Evolutionary conservation across 106 monocot species (phyloP).

Genomic region (Vanilla planifolia): DNA sequence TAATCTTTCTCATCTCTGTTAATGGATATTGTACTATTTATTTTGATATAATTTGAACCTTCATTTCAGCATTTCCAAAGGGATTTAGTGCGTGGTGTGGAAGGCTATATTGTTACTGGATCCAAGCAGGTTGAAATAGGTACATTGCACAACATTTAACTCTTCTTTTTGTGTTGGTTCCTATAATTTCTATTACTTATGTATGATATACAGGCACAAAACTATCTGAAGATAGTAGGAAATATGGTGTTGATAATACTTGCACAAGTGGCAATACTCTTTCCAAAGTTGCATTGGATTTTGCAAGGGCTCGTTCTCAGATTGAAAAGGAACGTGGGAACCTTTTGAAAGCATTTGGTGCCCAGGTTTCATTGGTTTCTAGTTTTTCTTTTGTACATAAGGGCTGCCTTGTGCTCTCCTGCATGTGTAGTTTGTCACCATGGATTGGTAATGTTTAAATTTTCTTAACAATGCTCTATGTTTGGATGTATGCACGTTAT

Average conservation of each 20-base stretch:
- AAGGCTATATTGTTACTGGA: conserved; percentile 93
- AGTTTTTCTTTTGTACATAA: not conserved
- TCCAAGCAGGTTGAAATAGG: conserved; percentile 99
- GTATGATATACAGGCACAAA: conserved; percentile 48
- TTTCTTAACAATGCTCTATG: too few relatives aligned
- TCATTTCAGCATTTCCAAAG: conserved; percentile 93
- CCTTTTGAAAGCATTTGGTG: conserved; percentile 78
- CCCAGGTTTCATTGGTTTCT: conserved; percentile 49
- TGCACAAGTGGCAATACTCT: conserved; percentile 85
- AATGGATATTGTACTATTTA: not conserved
- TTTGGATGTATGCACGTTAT: too few relatives aligned
- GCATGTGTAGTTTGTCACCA: too few relatives aligned
- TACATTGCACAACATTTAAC: conserved; percentile 7
- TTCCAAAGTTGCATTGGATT: conserved; percentile 72
- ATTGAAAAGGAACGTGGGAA: conserved; percentile 97
- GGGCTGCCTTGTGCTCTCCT: too few relatives aligned
- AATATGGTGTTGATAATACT: conserved; percentile 96
- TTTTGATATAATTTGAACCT: conserved; percentile 1
- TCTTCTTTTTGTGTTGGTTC: not conserved
- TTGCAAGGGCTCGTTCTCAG: conserved; percentile 63
- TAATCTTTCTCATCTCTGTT: not conserved
- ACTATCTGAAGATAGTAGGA: conserved; percentile 88
- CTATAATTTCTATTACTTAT: conserved; percentile 1
- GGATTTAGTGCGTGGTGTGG: conserved; percentile 95
- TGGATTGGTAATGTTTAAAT: too few relatives aligned